Conservation (phyloP, 108 stramenopile genomes). For the Aurantiochytrium sp. region DNA sequence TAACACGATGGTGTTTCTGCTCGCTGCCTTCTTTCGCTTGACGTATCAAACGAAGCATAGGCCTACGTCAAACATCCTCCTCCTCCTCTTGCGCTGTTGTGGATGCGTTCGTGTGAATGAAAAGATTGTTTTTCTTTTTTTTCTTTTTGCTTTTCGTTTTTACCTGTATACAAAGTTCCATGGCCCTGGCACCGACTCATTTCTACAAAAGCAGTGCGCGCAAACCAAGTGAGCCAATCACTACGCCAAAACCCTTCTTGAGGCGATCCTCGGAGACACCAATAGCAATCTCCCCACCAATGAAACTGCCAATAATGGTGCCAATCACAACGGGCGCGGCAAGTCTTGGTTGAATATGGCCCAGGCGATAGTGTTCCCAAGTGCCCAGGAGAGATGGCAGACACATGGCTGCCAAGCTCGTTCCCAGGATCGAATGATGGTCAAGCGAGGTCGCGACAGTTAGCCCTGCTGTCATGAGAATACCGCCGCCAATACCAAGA, state of each 20-base stretch:
- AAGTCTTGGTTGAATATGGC: not conserved
- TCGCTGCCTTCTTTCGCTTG: no score
- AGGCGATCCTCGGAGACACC: not conserved
- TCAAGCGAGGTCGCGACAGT: not conserved
- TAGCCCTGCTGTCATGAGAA: not conserved
- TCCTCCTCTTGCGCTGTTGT: no score
- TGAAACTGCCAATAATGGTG: not conserved
- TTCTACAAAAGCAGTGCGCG: not conserved
- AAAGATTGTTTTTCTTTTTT: no score
- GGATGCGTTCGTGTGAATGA: no score
- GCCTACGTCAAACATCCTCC: no score
- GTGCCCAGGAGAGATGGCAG: not conserved
- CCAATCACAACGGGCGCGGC: not conserved
- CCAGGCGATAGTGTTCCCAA: not conserved
- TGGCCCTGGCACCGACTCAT: no score
- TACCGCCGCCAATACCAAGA: slow-evolving; percentile 8
- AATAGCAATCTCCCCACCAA: not conserved
- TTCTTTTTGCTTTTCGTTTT: no score
- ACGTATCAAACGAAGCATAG: no score
- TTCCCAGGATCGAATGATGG: not conserved
- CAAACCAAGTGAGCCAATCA: not conserved
- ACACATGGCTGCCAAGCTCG: not conserved
- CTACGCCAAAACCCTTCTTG: not conserved
- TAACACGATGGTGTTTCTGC: no score
- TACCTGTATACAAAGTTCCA: no score